Percentiles rank a stretch among this genome's conserved stretches.
phyloP scores from a whole-genome alignment of 1,139 yeast genomes.

The Sugiyamaella japonica region DNA sequence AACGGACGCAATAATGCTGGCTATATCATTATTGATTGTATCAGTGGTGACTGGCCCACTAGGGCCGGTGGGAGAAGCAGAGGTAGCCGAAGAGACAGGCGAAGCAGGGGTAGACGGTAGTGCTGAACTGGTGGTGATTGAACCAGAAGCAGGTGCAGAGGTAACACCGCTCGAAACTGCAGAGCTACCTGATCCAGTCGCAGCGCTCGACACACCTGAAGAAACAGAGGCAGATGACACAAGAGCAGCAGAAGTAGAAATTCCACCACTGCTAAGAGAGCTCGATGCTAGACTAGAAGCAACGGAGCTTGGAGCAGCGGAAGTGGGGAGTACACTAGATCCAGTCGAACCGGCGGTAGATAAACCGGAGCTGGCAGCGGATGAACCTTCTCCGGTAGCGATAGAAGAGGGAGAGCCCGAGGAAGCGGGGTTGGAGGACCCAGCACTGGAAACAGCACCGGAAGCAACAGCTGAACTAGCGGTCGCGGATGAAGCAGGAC shows the following conservation, averaged over 20 bases:
- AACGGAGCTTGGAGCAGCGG: no score
- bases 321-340: no score
- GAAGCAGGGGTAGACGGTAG: constrained; percentile 9
- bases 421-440: constrained; percentile 1
- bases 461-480: not conserved
- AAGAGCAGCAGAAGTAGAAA: no score
- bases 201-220: constrained; percentile 3
- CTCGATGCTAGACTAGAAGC: not conserved
- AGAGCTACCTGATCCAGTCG: not conserved
- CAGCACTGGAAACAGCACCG: constrained; percentile 13
- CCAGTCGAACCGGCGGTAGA: no score
- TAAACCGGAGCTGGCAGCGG: no score
- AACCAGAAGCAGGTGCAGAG: constrained; percentile 7
- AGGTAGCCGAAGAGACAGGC: not conserved
- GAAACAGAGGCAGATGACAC: constrained; percentile 3
- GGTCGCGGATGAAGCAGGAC: constrained; percentile 2
- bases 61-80: constrained; percentile 1
- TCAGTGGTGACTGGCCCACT: constrained; percentile 13
- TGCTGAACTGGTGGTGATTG: no score
- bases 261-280: no score
- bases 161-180: constrained; percentile 1
- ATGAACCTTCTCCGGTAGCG: no score
- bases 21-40: constrained; percentile 9
- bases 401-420: not conserved
- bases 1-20: constrained; percentile 14